Evolutionary conservation across 768 basidiomycete genomes (phyloP).

Genomic region (Russula brevipes): DNA sequence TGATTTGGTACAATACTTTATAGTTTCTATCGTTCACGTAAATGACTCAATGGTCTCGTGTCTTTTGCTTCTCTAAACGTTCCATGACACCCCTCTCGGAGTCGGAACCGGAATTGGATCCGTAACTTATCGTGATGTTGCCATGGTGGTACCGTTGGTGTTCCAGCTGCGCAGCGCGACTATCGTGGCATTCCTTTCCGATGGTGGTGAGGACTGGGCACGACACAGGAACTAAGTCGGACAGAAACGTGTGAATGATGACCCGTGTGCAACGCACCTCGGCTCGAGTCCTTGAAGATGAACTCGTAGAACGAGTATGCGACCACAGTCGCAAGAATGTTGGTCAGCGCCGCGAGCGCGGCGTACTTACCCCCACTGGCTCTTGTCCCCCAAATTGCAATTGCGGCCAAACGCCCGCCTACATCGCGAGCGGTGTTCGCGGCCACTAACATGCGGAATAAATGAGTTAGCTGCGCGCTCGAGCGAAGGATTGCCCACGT

Average conservation of each 20-base stretch:
- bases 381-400: constrained; percentile 29
- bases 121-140: neutral
- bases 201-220: constrained; percentile 12
- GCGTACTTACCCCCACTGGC: constrained; percentile 32
- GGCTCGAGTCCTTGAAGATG: constrained; percentile 28
- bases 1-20: neutral
- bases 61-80: neutral
- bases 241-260: neutral
- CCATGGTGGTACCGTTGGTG: neutral
- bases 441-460: constrained; percentile 25
- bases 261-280: constrained; percentile 22
- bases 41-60: no score
- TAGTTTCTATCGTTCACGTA: neutral
- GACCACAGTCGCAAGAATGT: constrained; percentile 30
- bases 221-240: neutral
- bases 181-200: constrained; percentile 6
- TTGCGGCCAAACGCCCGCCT: constrained; percentile 29
- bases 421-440: constrained; percentile 31
- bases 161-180: constrained; percentile 15
- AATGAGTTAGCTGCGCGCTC: neutral
- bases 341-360: constrained; percentile 32
- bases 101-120: neutral
- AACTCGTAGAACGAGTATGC: constrained; percentile 30
- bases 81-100: constrained; percentile 6
- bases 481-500: constrained; percentile 8